These are phyloP conservation scores for Kwoniella sp. DNA, from an alignment of 768 basidiomycete species.

Conservation along the genomic window DNA sequence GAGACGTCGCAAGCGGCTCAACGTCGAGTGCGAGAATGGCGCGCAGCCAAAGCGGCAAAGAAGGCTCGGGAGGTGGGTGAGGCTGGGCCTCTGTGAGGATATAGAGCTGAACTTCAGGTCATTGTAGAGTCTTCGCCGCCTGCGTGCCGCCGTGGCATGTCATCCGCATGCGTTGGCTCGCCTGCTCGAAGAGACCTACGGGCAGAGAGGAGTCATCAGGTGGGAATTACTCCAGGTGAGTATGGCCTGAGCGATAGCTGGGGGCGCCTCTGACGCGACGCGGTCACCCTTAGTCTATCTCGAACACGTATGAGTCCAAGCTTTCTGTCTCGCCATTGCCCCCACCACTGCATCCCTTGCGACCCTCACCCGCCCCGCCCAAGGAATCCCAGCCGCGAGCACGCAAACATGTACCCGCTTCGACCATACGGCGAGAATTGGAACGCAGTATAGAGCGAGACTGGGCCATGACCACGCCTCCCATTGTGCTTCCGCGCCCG, in stretches of 20 bases:
- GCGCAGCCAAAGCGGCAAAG: not conserved
- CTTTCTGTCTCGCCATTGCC: constrained; percentile 9
- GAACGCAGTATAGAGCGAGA: constrained; percentile 6
- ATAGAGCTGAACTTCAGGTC: not conserved
- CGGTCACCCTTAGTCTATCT: not conserved
- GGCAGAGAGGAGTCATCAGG: constrained; percentile 20
- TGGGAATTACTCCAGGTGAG: constrained; percentile 26
- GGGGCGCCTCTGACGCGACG: too few relatives aligned
- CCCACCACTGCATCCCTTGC: constrained; percentile 21
- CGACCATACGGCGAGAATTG: constrained; percentile 6
- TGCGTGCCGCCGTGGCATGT: constrained; percentile 34
- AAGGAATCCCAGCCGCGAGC: constrained; percentile 9
- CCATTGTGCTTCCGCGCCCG: constrained; percentile 15
- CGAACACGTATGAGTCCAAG: not conserved
- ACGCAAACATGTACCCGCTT: constrained; percentile 3
- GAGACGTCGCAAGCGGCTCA: constrained; percentile 7
- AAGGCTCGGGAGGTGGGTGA: constrained; percentile 7
- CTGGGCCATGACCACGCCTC: constrained; percentile 19
- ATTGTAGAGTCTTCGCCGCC: constrained; percentile 22
- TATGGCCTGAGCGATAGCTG: not conserved
- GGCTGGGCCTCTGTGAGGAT: too few relatives aligned
- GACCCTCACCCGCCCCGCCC: constrained; percentile 5
- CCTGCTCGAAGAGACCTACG: constrained; percentile 32
- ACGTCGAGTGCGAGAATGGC: not conserved
- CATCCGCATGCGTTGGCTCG: constrained; percentile 38